Conservation (phyloP, 225 moss, liverwort and hornwort genomes). For the Sphagnum tenellum region DNA sequence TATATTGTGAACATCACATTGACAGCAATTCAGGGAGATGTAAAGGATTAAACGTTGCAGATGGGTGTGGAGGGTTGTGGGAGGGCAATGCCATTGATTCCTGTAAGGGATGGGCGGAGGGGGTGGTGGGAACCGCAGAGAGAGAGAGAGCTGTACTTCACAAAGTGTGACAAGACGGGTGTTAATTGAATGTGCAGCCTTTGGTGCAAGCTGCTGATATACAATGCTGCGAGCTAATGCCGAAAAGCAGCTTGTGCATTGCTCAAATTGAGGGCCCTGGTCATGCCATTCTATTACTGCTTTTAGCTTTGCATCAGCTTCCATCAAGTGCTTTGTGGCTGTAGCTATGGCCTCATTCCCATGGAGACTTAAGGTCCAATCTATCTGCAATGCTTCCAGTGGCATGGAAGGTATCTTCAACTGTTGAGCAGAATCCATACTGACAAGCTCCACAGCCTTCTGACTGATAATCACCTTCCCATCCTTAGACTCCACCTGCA, state of each 20-base stretch:
- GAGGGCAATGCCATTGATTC: not conserved
- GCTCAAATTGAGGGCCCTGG: conserved; percentile 46
- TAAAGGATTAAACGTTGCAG: no score
- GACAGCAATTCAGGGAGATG: not conserved
- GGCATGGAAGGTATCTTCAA: conserved; percentile 7
- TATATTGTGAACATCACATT: not conserved
- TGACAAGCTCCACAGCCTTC: no score
- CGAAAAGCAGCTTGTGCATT: conserved; percentile 36
- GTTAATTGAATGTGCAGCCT: conserved; percentile 60
- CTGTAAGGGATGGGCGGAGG: not conserved
- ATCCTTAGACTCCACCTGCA: no score
- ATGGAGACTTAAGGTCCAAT: conserved; percentile 29
- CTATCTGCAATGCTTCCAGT: not conserved
- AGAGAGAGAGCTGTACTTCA: conserved; percentile 37
- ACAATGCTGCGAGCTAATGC: conserved; percentile 67
- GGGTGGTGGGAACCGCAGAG: not conserved
- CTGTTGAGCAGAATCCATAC: not conserved
- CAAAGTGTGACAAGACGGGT: conserved; percentile 60
- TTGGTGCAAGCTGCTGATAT: conserved; percentile 82
- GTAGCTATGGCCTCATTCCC: conserved; percentile 25
- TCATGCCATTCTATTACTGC: conserved; percentile 52
- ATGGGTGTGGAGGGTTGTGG: no score
- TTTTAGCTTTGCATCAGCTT: conserved; percentile 45
- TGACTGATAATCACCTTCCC: no score
- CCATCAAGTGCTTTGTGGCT: conserved; percentile 63